These are phyloP conservation scores for Pelagomonas calceolata DNA, from an alignment of 108 stramenopile species.

Conservation along the genomic window DNA sequence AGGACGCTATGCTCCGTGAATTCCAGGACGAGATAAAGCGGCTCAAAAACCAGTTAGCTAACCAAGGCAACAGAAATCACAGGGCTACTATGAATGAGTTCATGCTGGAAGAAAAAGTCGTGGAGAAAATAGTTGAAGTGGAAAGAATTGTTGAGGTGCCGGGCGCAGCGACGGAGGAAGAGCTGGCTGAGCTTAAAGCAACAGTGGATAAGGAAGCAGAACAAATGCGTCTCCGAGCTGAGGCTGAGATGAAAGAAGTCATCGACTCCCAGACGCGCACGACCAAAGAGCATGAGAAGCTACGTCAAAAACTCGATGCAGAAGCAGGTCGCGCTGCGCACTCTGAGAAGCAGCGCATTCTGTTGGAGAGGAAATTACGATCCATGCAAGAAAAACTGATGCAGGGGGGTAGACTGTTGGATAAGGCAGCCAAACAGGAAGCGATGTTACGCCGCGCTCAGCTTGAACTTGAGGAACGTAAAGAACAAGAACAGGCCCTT, in stretches of 20 bases:
- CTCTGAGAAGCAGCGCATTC: conserved; percentile 50
- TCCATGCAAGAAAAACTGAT: conserved; percentile 76
- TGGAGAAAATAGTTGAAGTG: neutral
- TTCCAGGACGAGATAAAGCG: conserved; percentile 58
- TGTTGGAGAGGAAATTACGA: conserved; percentile 49
- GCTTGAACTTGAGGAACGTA: conserved; percentile 58
- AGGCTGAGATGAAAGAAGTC: conserved; percentile 40
- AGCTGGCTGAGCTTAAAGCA: neutral
- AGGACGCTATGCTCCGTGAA: conserved; percentile 83
- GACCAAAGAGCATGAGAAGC: conserved; percentile 38
- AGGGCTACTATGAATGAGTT: too few relatives aligned
- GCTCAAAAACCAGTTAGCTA: neutral
- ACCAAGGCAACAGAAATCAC: too few relatives aligned
- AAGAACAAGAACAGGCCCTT: conserved; percentile 48
- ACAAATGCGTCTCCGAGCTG: neutral
- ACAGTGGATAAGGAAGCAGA: neutral
- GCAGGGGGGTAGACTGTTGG: conserved; percentile 65
- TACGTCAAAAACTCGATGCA: conserved; percentile 51
- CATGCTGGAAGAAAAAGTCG: neutral
- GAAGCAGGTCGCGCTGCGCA: conserved; percentile 50
- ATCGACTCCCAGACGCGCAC: conserved; percentile 31
- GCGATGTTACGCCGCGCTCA: conserved; percentile 61
- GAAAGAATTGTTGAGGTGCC: neutral
- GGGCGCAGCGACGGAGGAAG: neutral
- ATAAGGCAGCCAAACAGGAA: conserved; percentile 72